phyloP scores from a whole-genome alignment of 805 yeast species.

The Isabelozyma gotoi region DNA sequence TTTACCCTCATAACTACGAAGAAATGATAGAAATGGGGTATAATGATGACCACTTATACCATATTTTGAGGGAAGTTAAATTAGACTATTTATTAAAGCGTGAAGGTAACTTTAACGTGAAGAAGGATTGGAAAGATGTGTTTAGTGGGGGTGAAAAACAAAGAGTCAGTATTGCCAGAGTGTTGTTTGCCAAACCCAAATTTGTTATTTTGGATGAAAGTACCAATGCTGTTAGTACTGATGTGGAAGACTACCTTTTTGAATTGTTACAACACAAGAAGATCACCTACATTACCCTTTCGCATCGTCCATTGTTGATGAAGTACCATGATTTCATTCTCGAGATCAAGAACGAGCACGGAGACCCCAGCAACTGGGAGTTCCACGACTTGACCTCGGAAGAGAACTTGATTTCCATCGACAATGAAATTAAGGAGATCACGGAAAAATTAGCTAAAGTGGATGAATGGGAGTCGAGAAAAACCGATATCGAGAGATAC shows the following conservation, averaged over 20 bases:
- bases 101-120: constrained; percentile 53
- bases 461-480: constrained; percentile 57
- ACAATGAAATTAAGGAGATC: constrained; percentile 71
- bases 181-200: constrained; percentile 74
- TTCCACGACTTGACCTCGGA: constrained; percentile 63
- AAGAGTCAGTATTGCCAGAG: constrained; percentile 83
- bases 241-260: constrained; percentile 84
- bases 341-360: constrained; percentile 53
- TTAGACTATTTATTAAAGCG: constrained; percentile 77
- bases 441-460: constrained; percentile 60
- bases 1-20: constrained; percentile 76
- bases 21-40: constrained; percentile 74
- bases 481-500: constrained; percentile 53
- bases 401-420: constrained; percentile 65
- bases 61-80: constrained; percentile 71
- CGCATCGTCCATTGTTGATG: constrained; percentile 80
- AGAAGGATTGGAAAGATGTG: constrained; percentile 83
- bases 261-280: constrained; percentile 67
- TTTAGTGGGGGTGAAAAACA: constrained; percentile 96
- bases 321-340: constrained; percentile 80
- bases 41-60: constrained; percentile 67
- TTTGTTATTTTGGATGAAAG: constrained; percentile 88
- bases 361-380: constrained; percentile 52
- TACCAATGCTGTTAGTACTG: constrained; percentile 89
- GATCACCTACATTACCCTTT: constrained; percentile 76